Percentiles rank a stretch among this genome's conserved stretches.
Conservation (phyloP, 192 early-diverging fungal species). For the Lobosporangium transversale region DNA sequence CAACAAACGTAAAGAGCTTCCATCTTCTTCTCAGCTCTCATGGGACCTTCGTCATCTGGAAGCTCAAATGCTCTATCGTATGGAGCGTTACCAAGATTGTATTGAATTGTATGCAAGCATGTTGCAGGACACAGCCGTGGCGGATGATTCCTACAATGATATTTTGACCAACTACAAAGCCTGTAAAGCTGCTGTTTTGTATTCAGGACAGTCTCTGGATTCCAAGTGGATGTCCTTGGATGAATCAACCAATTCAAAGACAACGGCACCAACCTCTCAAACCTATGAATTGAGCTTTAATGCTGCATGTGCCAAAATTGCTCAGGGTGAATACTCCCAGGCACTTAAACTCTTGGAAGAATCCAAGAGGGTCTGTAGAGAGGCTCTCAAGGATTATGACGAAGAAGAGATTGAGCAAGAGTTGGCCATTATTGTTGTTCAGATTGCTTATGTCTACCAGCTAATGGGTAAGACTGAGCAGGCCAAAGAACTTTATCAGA, state of each 20-base stretch:
- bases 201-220: constrained; percentile 43
- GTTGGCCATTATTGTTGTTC: constrained; percentile 66
- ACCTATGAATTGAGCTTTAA: constrained; percentile 79
- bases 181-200: constrained; percentile 61
- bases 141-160: constrained; percentile 57
- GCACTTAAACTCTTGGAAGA: constrained; percentile 64
- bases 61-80: constrained; percentile 75
- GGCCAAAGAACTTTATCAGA: constrained; percentile 69
- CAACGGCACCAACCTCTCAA: neutral
- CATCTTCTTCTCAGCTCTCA: constrained; percentile 12
- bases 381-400: constrained; percentile 62
- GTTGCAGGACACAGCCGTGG: constrained; percentile 52
- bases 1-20: constrained; percentile 33
- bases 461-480: constrained; percentile 60
- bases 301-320: constrained; percentile 66
- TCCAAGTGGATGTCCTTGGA: constrained; percentile 11
- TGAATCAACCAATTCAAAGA: neutral
- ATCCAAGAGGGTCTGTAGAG: constrained; percentile 62
- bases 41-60: constrained; percentile 65
- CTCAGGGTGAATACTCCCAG: constrained; percentile 60
- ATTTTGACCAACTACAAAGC: constrained; percentile 63
- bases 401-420: constrained; percentile 76
- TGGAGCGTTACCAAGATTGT: constrained; percentile 63
- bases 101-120: constrained; percentile 55
- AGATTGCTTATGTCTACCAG: constrained; percentile 77